Percentiles rank a stretch among this genome's conserved stretches.
These are phyloP conservation scores for Magnolia changhungtana DNA, from an alignment of 164 flowering plant species.

Conservation along the genomic window DNA sequence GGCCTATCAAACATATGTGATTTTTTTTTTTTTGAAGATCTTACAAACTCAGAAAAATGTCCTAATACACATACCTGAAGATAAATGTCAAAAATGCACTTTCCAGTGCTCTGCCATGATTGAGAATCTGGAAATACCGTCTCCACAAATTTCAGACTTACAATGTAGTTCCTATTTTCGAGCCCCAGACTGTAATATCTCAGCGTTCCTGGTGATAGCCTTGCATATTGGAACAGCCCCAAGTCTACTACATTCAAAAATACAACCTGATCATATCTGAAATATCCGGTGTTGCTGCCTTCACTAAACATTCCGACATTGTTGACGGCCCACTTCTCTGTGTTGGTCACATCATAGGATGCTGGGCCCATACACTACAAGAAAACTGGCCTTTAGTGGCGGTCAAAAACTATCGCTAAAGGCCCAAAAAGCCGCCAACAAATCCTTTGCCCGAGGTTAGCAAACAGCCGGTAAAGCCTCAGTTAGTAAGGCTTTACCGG, in stretches of 20 bases:
- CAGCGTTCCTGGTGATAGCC: constrained; percentile 69
- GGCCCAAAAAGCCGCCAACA: too few relatives aligned
- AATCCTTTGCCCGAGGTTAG: too few relatives aligned
- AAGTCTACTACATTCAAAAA: constrained; percentile 47
- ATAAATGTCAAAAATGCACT: constrained; percentile 73
- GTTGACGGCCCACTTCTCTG: constrained; percentile 70
- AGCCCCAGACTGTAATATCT: constrained; percentile 85
- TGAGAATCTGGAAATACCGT: constrained; percentile 20
- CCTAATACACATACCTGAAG: constrained; percentile 50
- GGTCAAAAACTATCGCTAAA: too few relatives aligned
- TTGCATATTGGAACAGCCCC: constrained; percentile 61
- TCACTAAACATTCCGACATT: constrained; percentile 55
- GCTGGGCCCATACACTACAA: too few relatives aligned
- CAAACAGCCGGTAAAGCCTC: too few relatives aligned
- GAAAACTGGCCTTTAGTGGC: too few relatives aligned
- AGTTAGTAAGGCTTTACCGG: too few relatives aligned
- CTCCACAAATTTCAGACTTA: constrained; percentile 70
- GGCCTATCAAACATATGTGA: too few relatives aligned
- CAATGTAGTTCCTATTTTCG: constrained; percentile 69
- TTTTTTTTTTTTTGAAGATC: too few relatives aligned
- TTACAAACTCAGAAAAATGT: too few relatives aligned
- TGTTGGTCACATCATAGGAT: constrained; percentile 44
- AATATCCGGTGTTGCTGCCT: constrained; percentile 33
- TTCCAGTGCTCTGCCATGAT: constrained; percentile 64
- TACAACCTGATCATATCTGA: constrained; percentile 19